A percentile compares a stretch with the other conserved stretches of the same genome.
phyloP scores from a whole-genome alignment of 2,329 filamentous ascomycete species.

The Claviceps humidiphila region DNA sequence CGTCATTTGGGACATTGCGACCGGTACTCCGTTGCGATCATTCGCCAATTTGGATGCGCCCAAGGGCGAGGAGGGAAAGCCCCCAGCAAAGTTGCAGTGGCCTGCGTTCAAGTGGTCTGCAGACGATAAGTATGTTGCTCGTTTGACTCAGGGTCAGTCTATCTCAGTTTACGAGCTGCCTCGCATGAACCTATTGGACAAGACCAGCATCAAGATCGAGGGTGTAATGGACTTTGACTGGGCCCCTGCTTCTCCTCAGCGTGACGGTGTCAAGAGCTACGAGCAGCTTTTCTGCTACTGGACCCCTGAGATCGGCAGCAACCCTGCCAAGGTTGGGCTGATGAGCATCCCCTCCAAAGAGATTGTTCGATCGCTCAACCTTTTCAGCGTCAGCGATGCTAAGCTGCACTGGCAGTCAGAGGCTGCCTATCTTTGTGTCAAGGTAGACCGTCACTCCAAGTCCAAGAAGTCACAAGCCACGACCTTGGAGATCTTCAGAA shows the following conservation, averaged over 20 bases:
- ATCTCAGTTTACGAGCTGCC: conserved; percentile 88
- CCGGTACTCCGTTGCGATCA: conserved; percentile 77
- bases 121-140: conserved; percentile 92
- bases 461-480: conserved; percentile 97
- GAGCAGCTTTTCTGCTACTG: conserved; percentile 97
- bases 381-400: conserved; percentile 95
- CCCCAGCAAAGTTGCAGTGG: conserved; percentile 80
- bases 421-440: conserved; percentile 86
- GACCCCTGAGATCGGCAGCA: conserved; percentile 96
- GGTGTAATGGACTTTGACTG: conserved; percentile 97
- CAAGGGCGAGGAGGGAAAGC: conserved; percentile 46
- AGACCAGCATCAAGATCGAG: conserved; percentile 89
- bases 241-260: conserved; percentile 70
- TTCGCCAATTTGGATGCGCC: conserved; percentile 82
- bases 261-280: conserved; percentile 78
- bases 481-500: conserved; percentile 95
- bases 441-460: conserved; percentile 97
- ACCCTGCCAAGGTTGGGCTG: conserved; percentile 89
- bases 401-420: conserved; percentile 99
- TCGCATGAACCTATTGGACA: conserved; percentile 79
- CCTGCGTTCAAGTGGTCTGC: conserved; percentile 99
- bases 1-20: conserved; percentile 93
- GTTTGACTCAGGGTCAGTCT: conserved; percentile 73
- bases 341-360: conserved; percentile 96
- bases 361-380: conserved; percentile 83